phyloP scores from a whole-genome alignment of 148 eudicot genomes.

The Polygonum maritimum region DNA sequence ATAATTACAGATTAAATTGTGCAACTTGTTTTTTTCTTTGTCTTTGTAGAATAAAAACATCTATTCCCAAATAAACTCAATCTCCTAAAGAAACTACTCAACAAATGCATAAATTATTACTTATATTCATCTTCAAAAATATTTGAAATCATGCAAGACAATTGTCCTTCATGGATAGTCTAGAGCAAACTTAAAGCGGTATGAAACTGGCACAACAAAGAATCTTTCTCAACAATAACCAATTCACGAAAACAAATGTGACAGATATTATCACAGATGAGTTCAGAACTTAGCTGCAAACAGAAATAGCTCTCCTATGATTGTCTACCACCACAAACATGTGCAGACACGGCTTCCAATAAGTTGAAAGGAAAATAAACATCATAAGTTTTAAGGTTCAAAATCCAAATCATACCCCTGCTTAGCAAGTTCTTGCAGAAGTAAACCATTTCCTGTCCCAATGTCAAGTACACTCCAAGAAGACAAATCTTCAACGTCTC shows the following conservation, averaged over 20 bases:
- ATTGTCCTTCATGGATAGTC: background rate
- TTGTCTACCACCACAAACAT: background rate
- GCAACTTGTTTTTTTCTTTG: background rate
- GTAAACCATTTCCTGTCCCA: conserved; percentile 98
- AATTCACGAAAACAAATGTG: background rate
- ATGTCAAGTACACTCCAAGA: conserved; percentile 89
- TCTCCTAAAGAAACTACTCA: background rate
- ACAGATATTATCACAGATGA: background rate
- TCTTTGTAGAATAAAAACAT: background rate
- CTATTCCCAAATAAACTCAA: background rate
- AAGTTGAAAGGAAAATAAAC: background rate
- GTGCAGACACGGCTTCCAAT: background rate
- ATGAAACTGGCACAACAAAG: background rate
- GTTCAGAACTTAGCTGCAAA: background rate
- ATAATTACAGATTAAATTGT: background rate
- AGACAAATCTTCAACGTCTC: conserved; percentile 28
- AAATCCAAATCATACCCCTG: conserved; percentile 53
- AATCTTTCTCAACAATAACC: background rate
- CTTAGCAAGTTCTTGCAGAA: conserved; percentile 93
- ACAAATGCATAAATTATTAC: background rate
- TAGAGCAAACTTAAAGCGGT: background rate
- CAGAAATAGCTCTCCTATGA: background rate
- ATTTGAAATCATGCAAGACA: background rate
- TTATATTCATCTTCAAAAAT: background rate
- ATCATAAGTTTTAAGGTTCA: background rate